Conservation (phyloP, 768 basidiomycete genomes). For the Hericium erinaceus region DNA sequence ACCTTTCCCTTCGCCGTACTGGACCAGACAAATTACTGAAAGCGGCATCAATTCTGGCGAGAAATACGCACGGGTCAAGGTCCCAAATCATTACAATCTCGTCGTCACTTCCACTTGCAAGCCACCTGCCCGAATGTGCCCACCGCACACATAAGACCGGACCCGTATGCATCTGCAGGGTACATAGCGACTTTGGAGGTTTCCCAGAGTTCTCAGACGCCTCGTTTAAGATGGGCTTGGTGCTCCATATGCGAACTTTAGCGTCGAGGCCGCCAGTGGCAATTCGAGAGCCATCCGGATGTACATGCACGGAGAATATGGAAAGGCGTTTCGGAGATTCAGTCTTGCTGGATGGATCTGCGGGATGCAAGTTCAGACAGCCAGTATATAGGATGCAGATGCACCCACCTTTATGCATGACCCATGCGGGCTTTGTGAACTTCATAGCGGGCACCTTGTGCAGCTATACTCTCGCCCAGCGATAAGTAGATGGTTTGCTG, state of each 20-base stretch:
- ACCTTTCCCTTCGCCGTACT: slow-evolving; percentile 79
- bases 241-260: slow-evolving; percentile 96
- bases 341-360: slow-evolving; percentile 44
- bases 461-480: not conserved
- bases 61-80: slow-evolving; percentile 74
- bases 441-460: slow-evolving; percentile 40
- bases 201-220: slow-evolving; percentile 56
- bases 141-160: slow-evolving; percentile 88
- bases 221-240: slow-evolving; percentile 82
- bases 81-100: slow-evolving; percentile 96
- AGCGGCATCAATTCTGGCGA: not conserved
- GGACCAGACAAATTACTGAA: not conserved
- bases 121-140: slow-evolving; percentile 88
- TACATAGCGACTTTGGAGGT: slow-evolving; percentile 83
- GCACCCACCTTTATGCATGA: slow-evolving; percentile 60
- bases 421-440: slow-evolving; percentile 87
- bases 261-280: slow-evolving; percentile 97
- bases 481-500: not conserved
- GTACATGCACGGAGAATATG: slow-evolving; percentile 89
- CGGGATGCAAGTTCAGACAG: not conserved
- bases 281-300: slow-evolving; percentile 91
- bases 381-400: slow-evolving; percentile 4
- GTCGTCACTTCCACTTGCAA: slow-evolving; percentile 96
- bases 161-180: slow-evolving; percentile 88
- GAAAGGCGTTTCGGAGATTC: slow-evolving; percentile 61